Evolutionary conservation across 129 eudicot species (phyloP).

Genomic region (Pittosporum tobira): DNA sequence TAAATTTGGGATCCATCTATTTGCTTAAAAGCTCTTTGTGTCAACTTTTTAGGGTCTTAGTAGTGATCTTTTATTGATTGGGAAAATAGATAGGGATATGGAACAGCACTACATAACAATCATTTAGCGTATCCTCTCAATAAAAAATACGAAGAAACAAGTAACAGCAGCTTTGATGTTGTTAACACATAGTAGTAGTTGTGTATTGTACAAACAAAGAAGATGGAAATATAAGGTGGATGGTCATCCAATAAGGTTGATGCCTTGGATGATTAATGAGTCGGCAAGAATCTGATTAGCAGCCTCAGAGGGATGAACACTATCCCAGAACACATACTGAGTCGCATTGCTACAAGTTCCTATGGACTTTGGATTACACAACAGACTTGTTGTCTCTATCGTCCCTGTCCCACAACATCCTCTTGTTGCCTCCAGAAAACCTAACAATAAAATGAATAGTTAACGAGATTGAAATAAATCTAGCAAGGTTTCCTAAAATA

Average conservation of each 20-base stretch:
- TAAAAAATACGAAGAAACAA: neutral
- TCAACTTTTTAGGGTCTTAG: too few species aligned
- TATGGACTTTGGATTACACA: constrained; percentile 73
- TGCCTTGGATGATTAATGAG: constrained; percentile 57
- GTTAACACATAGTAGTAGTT: neutral
- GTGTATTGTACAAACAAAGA: neutral
- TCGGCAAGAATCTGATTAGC: constrained; percentile 83
- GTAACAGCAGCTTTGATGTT: neutral
- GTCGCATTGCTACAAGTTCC: constrained; percentile 83
- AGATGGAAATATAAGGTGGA: neutral
- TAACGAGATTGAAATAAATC: too few species aligned
- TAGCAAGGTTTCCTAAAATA: neutral
- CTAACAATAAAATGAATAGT: constrained; percentile 21
- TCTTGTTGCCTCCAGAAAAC: constrained; percentile 70
- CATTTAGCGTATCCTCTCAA: neutral
- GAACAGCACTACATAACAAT: neutral
- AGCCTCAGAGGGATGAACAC: constrained; percentile 89
- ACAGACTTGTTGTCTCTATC: constrained; percentile 57
- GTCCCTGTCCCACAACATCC: constrained; percentile 95
- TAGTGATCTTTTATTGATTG: too few species aligned
- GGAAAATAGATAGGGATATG: too few species aligned
- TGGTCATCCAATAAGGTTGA: constrained; percentile 46
- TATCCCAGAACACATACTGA: constrained; percentile 88
- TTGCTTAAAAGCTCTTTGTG: neutral
- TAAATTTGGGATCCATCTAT: too few species aligned